Conservation (phyloP, 306 rosid species). For the Benincasa hispida region DNA sequence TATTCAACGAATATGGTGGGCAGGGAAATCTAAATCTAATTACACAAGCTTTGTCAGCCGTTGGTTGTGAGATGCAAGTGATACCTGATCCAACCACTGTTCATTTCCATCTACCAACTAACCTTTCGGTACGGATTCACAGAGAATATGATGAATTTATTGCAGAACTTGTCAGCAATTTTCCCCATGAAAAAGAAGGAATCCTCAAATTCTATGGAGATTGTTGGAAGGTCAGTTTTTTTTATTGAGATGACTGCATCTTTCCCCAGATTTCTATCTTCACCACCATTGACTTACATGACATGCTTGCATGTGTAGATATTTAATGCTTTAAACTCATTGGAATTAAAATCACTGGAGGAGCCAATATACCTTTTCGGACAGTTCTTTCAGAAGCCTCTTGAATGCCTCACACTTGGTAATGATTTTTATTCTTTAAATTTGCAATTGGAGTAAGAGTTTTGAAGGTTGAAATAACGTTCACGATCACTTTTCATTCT, state of each 20-base stretch:
- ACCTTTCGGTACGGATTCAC: slow-evolving; percentile 71
- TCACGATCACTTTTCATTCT: slow-evolving; percentile 7
- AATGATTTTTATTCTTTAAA: slow-evolving; percentile 14
- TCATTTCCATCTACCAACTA: slow-evolving; percentile 77
- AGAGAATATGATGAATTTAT: slow-evolving; percentile 62
- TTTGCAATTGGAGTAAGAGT: neutral
- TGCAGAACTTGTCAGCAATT: slow-evolving; percentile 47
- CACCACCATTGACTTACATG: slow-evolving; percentile 12
- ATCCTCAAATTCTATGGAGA: slow-evolving; percentile 68
- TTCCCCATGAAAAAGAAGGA: slow-evolving; percentile 87
- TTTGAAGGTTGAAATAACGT: neutral
- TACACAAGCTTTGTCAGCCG: slow-evolving; percentile 93
- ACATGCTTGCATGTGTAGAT: slow-evolving; percentile 38
- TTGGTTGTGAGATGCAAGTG: slow-evolving; percentile 76
- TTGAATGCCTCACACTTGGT: slow-evolving; percentile 90
- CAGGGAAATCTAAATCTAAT: slow-evolving; percentile 95
- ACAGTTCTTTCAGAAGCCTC: slow-evolving; percentile 84
- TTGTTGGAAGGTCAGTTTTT: slow-evolving; percentile 90
- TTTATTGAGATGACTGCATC: slow-evolving; percentile 24
- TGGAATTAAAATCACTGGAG: slow-evolving; percentile 91
- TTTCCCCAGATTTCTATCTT: slow-evolving; percentile 26
- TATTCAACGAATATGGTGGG: slow-evolving; percentile 25
- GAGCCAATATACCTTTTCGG: slow-evolving; percentile 96
- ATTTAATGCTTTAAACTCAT: slow-evolving; percentile 81
- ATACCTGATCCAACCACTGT: slow-evolving; percentile 95